A percentile compares a stretch with the other conserved stretches of the same genome.
Conservation (phyloP, 2,329 filamentous ascomycete species). For the Lachnum nothofagi region DNA sequence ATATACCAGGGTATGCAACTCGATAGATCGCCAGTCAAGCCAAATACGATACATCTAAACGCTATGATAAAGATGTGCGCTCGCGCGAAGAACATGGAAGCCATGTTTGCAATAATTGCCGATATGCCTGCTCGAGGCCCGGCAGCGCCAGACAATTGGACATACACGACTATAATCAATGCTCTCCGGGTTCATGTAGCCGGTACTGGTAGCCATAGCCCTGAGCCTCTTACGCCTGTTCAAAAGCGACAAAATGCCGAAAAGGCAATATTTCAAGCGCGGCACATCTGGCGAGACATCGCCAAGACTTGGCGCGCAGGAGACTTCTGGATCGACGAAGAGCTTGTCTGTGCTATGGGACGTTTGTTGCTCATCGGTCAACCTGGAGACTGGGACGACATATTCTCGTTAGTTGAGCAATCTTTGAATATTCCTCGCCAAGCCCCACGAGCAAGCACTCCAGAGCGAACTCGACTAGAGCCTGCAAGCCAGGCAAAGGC, state of each 20-base stretch:
- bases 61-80: conserved; percentile 80
- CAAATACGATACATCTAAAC: conserved; percentile 80
- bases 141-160: conserved; percentile 61
- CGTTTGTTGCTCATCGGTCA: conserved; percentile 65
- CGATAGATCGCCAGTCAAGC: conserved; percentile 58
- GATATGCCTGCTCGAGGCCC: conserved; percentile 61
- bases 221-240: conserved; percentile 28
- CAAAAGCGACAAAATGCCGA: conserved; percentile 32
- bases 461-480: conserved; percentile 11
- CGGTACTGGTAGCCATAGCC: conserved; percentile 23
- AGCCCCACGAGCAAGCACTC: conserved; percentile 17
- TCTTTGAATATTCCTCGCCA: conserved; percentile 68
- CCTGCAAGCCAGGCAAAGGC: conserved; percentile 3
- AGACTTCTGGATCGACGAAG: conserved; percentile 67
- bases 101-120: conserved; percentile 71
- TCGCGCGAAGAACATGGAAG: conserved; percentile 68
- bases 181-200: conserved; percentile 54
- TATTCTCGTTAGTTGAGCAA: conserved; percentile 73
- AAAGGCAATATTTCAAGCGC: conserved; percentile 58
- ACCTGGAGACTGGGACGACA: conserved; percentile 60
- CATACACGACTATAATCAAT: conserved; percentile 79
- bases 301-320: conserved; percentile 70
- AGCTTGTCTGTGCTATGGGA: conserved; percentile 76
- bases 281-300: conserved; percentile 76
- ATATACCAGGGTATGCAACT: conserved; percentile 72